Conservation (phyloP, 23 red algal genomes). For the Gracilariopsis chorda region DNA sequence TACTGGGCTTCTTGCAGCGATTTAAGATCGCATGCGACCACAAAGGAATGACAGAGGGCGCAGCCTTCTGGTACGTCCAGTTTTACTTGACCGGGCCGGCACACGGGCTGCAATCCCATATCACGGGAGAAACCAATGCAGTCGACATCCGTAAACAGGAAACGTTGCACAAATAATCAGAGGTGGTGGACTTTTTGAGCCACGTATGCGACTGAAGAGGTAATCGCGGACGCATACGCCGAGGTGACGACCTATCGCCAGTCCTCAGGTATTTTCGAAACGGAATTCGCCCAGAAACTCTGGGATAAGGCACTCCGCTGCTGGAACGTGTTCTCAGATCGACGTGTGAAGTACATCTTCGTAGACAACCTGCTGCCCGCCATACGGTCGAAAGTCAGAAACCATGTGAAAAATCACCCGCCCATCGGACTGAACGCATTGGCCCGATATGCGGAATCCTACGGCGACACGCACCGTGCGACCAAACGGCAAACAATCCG, state of each 20-base stretch:
- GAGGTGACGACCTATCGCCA: neutral
- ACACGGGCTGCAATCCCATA: neutral
- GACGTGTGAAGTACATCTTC: neutral
- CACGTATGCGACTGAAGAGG: constrained; percentile 24
- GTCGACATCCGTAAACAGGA: neutral
- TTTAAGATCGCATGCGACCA: constrained; percentile 8
- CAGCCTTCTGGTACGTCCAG: constrained; percentile 3
- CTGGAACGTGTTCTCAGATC: neutral
- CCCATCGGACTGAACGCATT: neutral
- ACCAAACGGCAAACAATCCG: neutral
- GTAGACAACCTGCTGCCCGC: neutral
- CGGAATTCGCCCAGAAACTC: neutral
- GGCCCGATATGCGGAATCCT: neutral
- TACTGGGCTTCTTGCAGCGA: neutral
- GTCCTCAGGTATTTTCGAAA: neutral
- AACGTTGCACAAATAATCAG: neutral
- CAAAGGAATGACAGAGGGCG: neutral
- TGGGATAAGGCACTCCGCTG: neutral
- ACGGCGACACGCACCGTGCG: neutral
- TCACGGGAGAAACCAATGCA: neutral
- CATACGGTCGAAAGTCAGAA: neutral
- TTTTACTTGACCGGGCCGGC: constrained; percentile 8
- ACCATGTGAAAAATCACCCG: neutral
- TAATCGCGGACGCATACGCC: neutral
- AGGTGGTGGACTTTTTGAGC: neutral